A percentile compares a stretch with the other conserved stretches of the same genome.
phyloP scores from a whole-genome alignment of 179 eudicot species.

The Gypsophila paniculata region DNA sequence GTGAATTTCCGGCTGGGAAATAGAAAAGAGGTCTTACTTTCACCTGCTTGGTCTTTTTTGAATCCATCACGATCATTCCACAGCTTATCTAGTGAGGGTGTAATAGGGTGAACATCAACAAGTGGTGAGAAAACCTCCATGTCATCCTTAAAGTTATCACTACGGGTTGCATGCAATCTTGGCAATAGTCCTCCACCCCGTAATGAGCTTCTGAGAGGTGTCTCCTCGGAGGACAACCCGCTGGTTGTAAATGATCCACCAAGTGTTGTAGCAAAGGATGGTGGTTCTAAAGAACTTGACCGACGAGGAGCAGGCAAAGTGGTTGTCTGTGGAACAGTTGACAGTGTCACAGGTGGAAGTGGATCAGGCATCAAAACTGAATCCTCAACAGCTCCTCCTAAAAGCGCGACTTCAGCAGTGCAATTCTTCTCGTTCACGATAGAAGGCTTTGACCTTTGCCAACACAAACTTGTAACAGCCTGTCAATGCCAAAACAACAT shows the following conservation, averaged over 20 bases:
- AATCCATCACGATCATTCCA: slow-evolving; percentile 55
- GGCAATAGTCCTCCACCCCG: slow-evolving; percentile 60
- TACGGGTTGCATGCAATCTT: slow-evolving; percentile 69
- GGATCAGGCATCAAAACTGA: slow-evolving; percentile 95
- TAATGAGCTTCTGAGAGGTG: slow-evolving; percentile 52
- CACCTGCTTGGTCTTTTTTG: slow-evolving; percentile 47
- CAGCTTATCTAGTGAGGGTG: slow-evolving; percentile 71
- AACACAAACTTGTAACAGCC: slow-evolving; percentile 88
- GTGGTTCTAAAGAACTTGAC: slow-evolving; percentile 47
- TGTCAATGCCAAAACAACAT: slow-evolving; percentile 28
- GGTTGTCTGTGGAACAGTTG: slow-evolving; percentile 45
- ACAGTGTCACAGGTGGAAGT: slow-evolving; percentile 62
- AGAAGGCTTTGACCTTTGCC: slow-evolving; percentile 89
- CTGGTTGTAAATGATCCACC: slow-evolving; percentile 35
- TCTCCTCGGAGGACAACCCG: slow-evolving; percentile 49
- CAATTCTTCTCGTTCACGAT: slow-evolving; percentile 62
- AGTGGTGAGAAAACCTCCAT: slow-evolving; percentile 98
- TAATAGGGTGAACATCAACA: slow-evolving; percentile 79
- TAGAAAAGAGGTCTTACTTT: slow-evolving; percentile 44
- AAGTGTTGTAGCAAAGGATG: slow-evolving; percentile 33
- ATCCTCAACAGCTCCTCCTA: slow-evolving; percentile 80
- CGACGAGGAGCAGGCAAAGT: slow-evolving; percentile 53
- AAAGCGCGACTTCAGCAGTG: slow-evolving; percentile 69
- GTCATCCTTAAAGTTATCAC: slow-evolving; percentile 70
- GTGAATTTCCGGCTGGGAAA: slow-evolving; percentile 49